Evolutionary conservation across 2,329 filamentous ascomycete species (phyloP), one percentile per base, ranked within the genome.

Genomic region (Leptographium flavum): DNA sequence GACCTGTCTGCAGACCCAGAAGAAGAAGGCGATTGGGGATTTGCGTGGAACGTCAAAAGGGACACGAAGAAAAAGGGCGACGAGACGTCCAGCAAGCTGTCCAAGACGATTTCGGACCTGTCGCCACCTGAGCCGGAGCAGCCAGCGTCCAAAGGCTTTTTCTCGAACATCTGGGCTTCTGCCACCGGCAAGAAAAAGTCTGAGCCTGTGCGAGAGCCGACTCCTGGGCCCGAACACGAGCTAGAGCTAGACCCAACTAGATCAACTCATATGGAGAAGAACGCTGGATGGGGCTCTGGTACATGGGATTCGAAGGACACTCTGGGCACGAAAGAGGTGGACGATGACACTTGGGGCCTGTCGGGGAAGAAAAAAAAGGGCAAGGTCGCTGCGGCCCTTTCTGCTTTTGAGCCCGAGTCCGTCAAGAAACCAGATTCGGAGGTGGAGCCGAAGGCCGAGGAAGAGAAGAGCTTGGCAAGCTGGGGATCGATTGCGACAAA

Each of bases 101-200:
- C 38, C 7, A 40, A 28, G 9, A 19, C 23, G 9, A 40, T 23
- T 11, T 28, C 27, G 27, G 27, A 28, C 9, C 25, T 28, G 14
- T 40, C 38, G 8, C 15, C 17, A 3, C 25, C 38, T 8, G 38
- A 40, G 25, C 38, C 38, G 11, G 25, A 21, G n/a, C n/a, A n/a
- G 38, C 22, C 25, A 6, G 11, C 19, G 3, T 23, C 19, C 9
- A 56, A 56, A 30, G 19, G 28, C 22, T 39, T 42, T 30, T 42
- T 50, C 67, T 63, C 61, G 57, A 55, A 49, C 60, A 61, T 44
- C 55, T 60, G 46, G 65, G 66, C 48, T 64, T 63, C 51, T 65
- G 66, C 53, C 67, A 65, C 47, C 64, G 67, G 55, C 66, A 66
- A 48, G 56, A 58, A 52, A 50, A 56, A 33, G n/a, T 15, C 9